Conservation (phyloP, 306 rosid genomes). For the Comarum palustre region DNA sequence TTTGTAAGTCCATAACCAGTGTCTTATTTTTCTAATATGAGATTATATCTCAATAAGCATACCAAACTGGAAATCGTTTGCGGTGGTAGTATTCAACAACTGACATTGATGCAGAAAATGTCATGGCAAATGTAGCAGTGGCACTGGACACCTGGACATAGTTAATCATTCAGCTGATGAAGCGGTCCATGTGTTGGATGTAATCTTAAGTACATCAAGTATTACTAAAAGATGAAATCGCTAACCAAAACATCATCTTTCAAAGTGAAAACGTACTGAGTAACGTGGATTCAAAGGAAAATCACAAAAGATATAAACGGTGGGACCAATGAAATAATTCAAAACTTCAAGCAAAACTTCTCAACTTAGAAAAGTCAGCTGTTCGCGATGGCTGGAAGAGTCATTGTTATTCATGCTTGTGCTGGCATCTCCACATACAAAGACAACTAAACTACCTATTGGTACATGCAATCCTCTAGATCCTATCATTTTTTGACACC, state of each 20-base stretch:
- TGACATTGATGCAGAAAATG: slow-evolving; percentile 80
- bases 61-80: slow-evolving; percentile 64
- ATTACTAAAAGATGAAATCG: background rate
- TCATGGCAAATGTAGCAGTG: slow-evolving; percentile 78
- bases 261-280: background rate
- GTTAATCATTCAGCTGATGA: background rate
- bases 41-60: too few relatives aligned
- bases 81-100: slow-evolving; percentile 67
- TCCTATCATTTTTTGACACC: too few relatives aligned
- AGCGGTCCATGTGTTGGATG: background rate
- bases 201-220: background rate
- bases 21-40: too few relatives aligned
- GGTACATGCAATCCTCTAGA: background rate
- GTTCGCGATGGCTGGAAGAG: background rate
- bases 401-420: background rate
- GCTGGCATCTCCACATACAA: too few relatives aligned
- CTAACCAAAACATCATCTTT: background rate
- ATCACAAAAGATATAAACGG: background rate
- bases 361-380: background rate
- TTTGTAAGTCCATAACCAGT: too few relatives aligned
- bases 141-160: slow-evolving; percentile 70
- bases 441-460: too few relatives aligned
- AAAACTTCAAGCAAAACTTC: background rate
- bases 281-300: background rate
- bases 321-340: background rate